These are phyloP conservation scores for Ophiostoma montium DNA, from an alignment of 2,329 filamentous ascomycete genomes.

Conservation along the genomic window DNA sequence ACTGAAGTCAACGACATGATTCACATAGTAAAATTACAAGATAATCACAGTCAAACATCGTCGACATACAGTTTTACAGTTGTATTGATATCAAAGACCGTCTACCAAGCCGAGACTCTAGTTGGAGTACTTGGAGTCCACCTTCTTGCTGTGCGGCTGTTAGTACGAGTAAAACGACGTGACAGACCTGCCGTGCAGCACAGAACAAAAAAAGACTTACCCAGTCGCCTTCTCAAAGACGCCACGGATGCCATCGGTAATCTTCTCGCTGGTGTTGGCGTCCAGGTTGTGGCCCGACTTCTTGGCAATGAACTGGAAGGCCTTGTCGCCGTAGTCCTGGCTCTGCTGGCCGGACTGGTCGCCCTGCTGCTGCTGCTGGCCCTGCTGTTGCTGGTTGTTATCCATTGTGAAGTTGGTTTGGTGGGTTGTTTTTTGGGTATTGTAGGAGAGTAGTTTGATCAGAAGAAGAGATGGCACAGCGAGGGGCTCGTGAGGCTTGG, in stretches of 20 bases:
- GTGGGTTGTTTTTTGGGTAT: not conserved
- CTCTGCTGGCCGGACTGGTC: slow-evolving; percentile 2
- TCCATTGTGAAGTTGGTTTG: slow-evolving; percentile 1
- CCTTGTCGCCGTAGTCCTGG: slow-evolving; percentile 17
- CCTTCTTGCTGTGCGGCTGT: slow-evolving; percentile 20
- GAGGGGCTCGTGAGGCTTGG: not conserved
- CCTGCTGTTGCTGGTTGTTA: slow-evolving; percentile 3
- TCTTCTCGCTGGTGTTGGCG: slow-evolving; percentile 19
- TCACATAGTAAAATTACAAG: no score
- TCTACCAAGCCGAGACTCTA: slow-evolving; percentile 1
- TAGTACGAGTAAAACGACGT: not conserved
- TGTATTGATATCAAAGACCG: no score
- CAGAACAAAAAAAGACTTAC: slow-evolving; percentile 13
- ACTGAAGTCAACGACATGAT: no score
- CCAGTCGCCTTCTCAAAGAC: slow-evolving; percentile 26
- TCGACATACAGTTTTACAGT: no score
- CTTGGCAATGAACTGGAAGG: slow-evolving; percentile 16
- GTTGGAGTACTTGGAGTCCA: slow-evolving; percentile 21
- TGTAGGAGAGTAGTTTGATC: not conserved
- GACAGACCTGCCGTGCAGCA: no score
- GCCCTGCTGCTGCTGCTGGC: not conserved
- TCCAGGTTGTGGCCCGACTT: slow-evolving; percentile 16
- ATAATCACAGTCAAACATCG: no score
- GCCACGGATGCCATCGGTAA: slow-evolving; percentile 20
- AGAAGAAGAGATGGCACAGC: not conserved